Base-by-base conservation (phyloP, 257 asterid species). In the Plantago ovata region DNA sequence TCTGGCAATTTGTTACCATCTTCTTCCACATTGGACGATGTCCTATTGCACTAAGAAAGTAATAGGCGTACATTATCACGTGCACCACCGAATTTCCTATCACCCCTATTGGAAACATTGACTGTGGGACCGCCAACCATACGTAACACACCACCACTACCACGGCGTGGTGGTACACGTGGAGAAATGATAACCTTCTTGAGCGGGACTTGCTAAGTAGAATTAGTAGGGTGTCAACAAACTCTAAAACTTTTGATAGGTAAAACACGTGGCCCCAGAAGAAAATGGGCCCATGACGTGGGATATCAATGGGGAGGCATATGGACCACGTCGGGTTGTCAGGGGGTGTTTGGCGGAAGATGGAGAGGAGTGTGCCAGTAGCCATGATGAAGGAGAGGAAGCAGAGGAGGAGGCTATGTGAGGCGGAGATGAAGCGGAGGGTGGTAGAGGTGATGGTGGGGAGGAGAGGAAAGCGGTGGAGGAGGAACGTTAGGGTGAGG, bases 21-120 rank as follows among this genome's bases (percentile, higher is more conserved):
- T 74, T 72, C 83, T 84, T 81, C 94, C 94, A 84, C 85, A 72
- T 8, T 13, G 87, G 85, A 1, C 83, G 83, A 24, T 23, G 38
- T 56, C 87, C 94, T 10, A 84, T 42, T 1, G 81, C 79, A 66
- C 80, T 44, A 67, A 79, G 44, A n/a, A 84, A 61, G 58, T 84
- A 84, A 53, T 84, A 84, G 11, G 74, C 81, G 79, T 84, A 84
- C 94, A 84, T 84, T 43, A 81, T 53, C 83, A 84, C 89, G 60
- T 84, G 94, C 55, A 84, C 94, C 13, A 79, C 44, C 13, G 87
- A 70, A 14, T 84, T 84, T 10, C 87, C 75, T 41, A 79, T 79
- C 13, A 81, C 71, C 53, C 81, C 94, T 72, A 81, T 81, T 16
- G 86, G 85, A 1, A 84, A 63, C 57, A 81, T 69, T n/a, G 87